A percentile compares a stretch with the other conserved stretches of the same genome.
These are phyloP conservation scores for Lipomyces spencermartinsiae DNA, from an alignment of 805 yeast genomes.

Conservation along the genomic window DNA sequence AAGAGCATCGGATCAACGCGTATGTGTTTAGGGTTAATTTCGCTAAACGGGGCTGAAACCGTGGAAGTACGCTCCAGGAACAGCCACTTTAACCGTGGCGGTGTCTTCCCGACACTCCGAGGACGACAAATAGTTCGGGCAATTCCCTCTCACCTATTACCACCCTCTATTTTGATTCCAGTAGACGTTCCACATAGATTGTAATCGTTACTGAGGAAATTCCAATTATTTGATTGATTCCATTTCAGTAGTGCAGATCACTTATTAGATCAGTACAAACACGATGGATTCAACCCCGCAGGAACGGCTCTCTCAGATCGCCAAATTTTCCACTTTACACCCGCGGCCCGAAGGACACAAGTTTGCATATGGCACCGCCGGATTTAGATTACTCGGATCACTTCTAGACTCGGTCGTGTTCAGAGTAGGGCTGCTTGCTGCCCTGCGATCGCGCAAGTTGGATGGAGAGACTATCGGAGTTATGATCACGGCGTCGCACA, in stretches of 20 bases:
- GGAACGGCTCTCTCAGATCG: constrained; percentile 23
- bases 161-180: not conserved
- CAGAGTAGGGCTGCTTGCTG: constrained; percentile 82
- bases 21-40: not conserved
- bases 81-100: not conserved
- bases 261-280: not conserved
- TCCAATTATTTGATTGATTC: not conserved
- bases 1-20: too few species aligned
- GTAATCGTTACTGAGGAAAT: not conserved
- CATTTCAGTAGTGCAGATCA: not conserved
- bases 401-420: constrained; percentile 80
- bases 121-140: not conserved
- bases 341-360: constrained; percentile 54
- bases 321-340: constrained; percentile 42
- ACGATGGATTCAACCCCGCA: not conserved
- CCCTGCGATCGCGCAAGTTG: constrained; percentile 75
- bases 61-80: not conserved
- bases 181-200: not conserved
- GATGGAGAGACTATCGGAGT: constrained; percentile 82
- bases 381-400: constrained; percentile 79
- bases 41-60: too few species aligned
- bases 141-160: not conserved
- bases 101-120: not conserved
- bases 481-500: constrained; percentile 73
- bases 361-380: constrained; percentile 94